Base-by-base conservation (phyloP, 73 alveolate species). In the Halteria grandinella region DNA sequence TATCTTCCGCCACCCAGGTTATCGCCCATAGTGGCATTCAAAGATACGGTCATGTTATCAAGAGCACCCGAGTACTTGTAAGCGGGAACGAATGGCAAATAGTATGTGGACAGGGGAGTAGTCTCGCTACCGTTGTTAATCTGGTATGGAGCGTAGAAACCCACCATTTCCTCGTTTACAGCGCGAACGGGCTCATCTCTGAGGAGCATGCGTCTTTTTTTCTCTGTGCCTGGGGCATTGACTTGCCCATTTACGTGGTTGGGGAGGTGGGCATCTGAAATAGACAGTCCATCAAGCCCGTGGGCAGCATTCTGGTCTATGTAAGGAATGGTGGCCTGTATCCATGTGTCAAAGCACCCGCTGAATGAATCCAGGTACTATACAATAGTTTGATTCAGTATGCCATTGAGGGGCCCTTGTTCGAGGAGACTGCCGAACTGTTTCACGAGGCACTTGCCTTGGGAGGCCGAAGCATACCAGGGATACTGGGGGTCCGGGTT, bases 191-290 rank as follows among this genome's bases (percentile, higher is more conserved):
- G 29, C 45, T 36, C 50, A 57, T 29, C 53, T 33, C 23, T 45
- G 5, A 53, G 17, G 31, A 25, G 3, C 37, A 50, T 57, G 53
- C 73, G 31, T 4, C n/a, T n/a, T 17, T 11, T 17, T 31, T 48
- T 17, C 25, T 48, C 29, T 53, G 17, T 10, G 39, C 8, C 11
- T 25, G 43, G 6, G 17, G 69, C 50, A 23, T 33, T n/a, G 10
- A 32, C 58, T 60, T 60, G 60, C 6, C 77, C 77, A 18, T 44
- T 24, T 25, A 60, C 43, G 12, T 60, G 77, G 28, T 60, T 60
- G 6, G 77, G 77, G 5, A 60, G 39, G 21, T 60, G 77, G 21
- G 77, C 18, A 21, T 60, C 77, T 29, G 37, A 29, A 21, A 60
- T 18, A 15, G 8, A 60, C 21, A 60, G 55, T 3, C 77, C 77